phyloP scores from a whole-genome alignment of 2,329 filamentous ascomycete species.

The Botryotinia globosa region DNA sequence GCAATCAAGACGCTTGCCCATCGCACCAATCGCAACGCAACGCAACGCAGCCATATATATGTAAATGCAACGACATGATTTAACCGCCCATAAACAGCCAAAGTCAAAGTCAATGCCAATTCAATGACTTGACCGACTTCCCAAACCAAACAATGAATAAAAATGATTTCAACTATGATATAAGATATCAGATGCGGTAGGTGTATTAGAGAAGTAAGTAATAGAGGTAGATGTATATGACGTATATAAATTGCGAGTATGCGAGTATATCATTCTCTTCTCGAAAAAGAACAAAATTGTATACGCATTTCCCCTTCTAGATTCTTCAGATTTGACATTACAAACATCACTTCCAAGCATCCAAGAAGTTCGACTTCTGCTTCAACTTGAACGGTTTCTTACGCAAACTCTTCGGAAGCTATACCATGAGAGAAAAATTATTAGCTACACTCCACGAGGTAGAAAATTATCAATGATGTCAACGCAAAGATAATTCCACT shows the following conservation, averaged over 20 bases:
- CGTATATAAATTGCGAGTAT: background rate
- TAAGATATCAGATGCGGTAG: background rate
- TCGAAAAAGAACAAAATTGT: background rate
- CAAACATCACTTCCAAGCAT: background rate
- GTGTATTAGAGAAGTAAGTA: constrained; percentile 2
- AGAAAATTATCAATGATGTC: background rate
- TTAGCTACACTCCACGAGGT: constrained; percentile 12
- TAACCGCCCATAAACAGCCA: constrained; percentile 12
- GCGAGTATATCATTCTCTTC: background rate
- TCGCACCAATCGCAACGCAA: constrained; percentile 9
- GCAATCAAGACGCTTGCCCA: background rate
- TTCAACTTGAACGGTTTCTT: constrained; percentile 1
- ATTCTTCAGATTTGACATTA: background rate
- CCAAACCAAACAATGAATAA: constrained; percentile 3
- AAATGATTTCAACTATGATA: background rate
- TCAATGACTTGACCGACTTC: background rate
- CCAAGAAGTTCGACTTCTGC: background rate
- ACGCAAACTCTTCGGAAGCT: constrained; percentile 1
- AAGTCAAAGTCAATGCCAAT: background rate
- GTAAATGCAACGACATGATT: constrained; percentile 17
- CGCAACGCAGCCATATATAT: constrained; percentile 10
- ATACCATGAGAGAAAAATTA: constrained; percentile 7
- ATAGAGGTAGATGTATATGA: constrained; percentile 2
- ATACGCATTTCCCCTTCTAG: background rate
- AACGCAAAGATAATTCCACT: background rate